A percentile compares a stretch with the other conserved stretches of the same genome.
phyloP scores from a whole-genome alignment of 176 grass and related monocot species.

The Coix lacrymajobi region DNA sequence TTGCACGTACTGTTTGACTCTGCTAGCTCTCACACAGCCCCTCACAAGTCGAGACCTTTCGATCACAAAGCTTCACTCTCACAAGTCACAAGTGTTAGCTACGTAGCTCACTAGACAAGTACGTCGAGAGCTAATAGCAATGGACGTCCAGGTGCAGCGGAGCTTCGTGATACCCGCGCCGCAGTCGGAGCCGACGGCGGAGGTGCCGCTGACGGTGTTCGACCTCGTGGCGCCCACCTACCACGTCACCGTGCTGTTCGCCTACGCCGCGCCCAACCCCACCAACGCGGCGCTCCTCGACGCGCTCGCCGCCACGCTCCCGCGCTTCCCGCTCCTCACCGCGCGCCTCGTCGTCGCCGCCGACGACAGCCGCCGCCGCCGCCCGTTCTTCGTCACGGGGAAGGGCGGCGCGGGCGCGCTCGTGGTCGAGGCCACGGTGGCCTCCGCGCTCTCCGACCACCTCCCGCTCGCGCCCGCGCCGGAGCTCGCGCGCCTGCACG shows the following conservation, averaged over 20 bases:
- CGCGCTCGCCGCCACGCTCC: slow-evolving; percentile 26
- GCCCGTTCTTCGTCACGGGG: slow-evolving; percentile 22
- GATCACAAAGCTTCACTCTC: background rate
- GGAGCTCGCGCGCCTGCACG: slow-evolving; percentile 20
- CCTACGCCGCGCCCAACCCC: slow-evolving; percentile 41
- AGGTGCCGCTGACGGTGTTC: slow-evolving; percentile 44
- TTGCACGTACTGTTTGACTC: too few species aligned
- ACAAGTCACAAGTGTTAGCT: background rate
- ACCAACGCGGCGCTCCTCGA: background rate
- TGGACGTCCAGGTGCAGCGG: slow-evolving; percentile 41
- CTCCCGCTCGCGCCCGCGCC: slow-evolving; percentile 38
- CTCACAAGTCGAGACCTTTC: too few species aligned
- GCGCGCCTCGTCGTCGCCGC: background rate
- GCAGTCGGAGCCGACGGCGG: background rate
- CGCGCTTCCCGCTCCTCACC: slow-evolving; percentile 41
- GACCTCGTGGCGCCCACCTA: slow-evolving; percentile 40
- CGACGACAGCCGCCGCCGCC: background rate
- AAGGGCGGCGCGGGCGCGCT: slow-evolving; percentile 2
- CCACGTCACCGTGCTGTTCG: slow-evolving; percentile 51
- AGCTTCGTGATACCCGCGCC: background rate
- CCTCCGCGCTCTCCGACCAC: slow-evolving; percentile 21
- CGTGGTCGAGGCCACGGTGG: slow-evolving; percentile 38
- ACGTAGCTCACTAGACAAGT: background rate
- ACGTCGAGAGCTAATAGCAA: background rate
- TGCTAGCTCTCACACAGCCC: too few species aligned